Evolutionary conservation across 2,329 filamentous ascomycete species (phyloP).

Genomic region (Apiospora hydei): DNA sequence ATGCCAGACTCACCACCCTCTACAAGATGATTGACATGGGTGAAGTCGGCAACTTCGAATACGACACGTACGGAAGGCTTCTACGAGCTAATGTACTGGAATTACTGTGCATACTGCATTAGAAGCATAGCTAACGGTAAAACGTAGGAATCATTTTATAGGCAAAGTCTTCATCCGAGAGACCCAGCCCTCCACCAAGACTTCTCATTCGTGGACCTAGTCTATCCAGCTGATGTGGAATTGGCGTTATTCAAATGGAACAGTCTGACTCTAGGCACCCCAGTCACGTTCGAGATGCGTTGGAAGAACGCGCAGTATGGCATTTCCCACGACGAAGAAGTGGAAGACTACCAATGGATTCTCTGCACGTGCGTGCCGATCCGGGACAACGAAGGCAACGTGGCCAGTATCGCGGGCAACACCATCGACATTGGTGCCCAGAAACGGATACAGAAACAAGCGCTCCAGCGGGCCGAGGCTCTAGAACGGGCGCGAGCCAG

Average conservation of each 20-base stretch:
- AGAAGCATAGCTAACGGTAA: neutral
- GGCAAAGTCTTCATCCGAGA: slow-evolving; percentile 25
- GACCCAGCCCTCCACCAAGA: neutral
- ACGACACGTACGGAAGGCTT: slow-evolving; percentile 20
- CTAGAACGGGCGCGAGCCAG: slow-evolving; percentile 64
- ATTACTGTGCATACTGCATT: neutral
- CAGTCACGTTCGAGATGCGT: slow-evolving; percentile 28
- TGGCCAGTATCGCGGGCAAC: slow-evolving; percentile 26
- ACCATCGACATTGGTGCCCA: slow-evolving; percentile 28
- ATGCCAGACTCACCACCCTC: slow-evolving; percentile 23
- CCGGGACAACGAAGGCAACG: slow-evolving; percentile 23
- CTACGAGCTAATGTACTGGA: slow-evolving; percentile 23
- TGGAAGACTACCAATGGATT: slow-evolving; percentile 24
- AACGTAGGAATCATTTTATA: slow-evolving; percentile 25
- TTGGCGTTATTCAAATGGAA: slow-evolving; percentile 27
- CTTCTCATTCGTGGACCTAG: slow-evolving; percentile 28
- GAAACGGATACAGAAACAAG: slow-evolving; percentile 26
- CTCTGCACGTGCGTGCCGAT: slow-evolving; percentile 27
- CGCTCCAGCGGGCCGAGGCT: slow-evolving; percentile 26
- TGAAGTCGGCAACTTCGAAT: slow-evolving; percentile 28
- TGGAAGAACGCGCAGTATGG: slow-evolving; percentile 25
- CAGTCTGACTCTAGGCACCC: slow-evolving; percentile 20
- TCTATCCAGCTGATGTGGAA: slow-evolving; percentile 26
- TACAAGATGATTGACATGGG: slow-evolving; percentile 29
- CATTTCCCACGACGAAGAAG: neutral